phyloP scores from a whole-genome alignment of 1,284 basidiomycete genomes.

The Boletus smithii region DNA sequence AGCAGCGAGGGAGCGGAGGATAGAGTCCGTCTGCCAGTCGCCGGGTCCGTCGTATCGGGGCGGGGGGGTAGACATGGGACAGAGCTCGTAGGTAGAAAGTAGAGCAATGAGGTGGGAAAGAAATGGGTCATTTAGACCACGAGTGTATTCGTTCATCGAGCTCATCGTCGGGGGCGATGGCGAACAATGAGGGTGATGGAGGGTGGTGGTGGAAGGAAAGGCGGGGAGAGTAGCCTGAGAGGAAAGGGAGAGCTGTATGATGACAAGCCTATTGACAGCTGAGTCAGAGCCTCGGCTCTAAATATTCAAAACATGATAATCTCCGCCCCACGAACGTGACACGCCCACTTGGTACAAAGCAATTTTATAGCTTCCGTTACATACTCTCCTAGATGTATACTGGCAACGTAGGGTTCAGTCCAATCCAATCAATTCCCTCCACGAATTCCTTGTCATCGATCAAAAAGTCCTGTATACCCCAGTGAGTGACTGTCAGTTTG shows the following conservation, averaged over 20 bases:
- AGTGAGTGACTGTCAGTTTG: conserved; percentile 20
- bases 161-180: conserved; percentile 31
- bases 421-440: conserved; percentile 69
- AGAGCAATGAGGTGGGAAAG: conserved; percentile 49
- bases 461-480: conserved; percentile 67
- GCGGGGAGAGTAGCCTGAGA: conserved; percentile 1
- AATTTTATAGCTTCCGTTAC: background rate
- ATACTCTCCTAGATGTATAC: conserved; percentile 74
- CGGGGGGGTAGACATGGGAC: conserved; percentile 47
- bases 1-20: conserved; percentile 52
- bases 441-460: conserved; percentile 74
- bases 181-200: conserved; percentile 3
- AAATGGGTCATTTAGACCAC: conserved; percentile 38
- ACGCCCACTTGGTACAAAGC: background rate
- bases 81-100: conserved; percentile 51
- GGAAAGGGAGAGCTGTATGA: background rate
- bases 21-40: conserved; percentile 64
- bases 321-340: conserved; percentile 9
- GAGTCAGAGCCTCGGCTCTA: background rate
- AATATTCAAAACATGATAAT: conserved; percentile 10
- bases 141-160: conserved; percentile 23
- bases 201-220: conserved; percentile 3
- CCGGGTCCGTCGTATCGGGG: conserved; percentile 61
- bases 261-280: conserved; percentile 12
- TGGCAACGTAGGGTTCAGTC: conserved; percentile 70